Percentiles rank a stretch among this genome's conserved stretches.
Evolutionary conservation across 139 green algal species (phyloP).

Genomic region (Picochlorum sp.): DNA sequence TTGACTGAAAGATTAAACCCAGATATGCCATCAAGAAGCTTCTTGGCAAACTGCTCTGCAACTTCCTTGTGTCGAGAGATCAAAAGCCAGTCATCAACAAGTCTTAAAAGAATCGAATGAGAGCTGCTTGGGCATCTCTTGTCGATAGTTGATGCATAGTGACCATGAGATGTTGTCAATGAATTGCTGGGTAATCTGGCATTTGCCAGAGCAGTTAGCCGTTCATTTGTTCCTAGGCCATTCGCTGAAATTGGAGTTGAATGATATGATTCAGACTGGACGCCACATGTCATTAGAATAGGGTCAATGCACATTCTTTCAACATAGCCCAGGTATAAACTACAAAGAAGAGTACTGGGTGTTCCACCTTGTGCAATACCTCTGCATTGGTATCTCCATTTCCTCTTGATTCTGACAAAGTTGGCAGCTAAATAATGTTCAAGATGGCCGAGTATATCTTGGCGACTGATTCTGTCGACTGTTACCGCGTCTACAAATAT

Average conservation of each 20-base stretch:
- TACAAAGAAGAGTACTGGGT: slow-evolving; percentile 76
- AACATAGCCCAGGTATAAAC: slow-evolving; percentile 77
- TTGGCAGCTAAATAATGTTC: slow-evolving; percentile 57
- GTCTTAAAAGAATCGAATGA: slow-evolving; percentile 51
- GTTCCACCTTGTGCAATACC: slow-evolving; percentile 77
- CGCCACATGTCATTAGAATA: slow-evolving; percentile 28
- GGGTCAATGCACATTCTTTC: slow-evolving; percentile 49
- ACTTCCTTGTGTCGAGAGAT: slow-evolving; percentile 47
- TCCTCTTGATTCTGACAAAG: slow-evolving; percentile 48
- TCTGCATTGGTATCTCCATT: slow-evolving; percentile 53
- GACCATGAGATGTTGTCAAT: too few species aligned
- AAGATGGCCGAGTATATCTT: slow-evolving; percentile 36
- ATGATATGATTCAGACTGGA: too few species aligned
- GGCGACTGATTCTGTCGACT: slow-evolving; percentile 20
- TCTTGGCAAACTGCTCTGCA: slow-evolving; percentile 35
- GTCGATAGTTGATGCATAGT: too few species aligned
- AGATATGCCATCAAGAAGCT: slow-evolving; percentile 52
- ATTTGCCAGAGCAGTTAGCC: too few species aligned
- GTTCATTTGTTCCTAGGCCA: too few species aligned
- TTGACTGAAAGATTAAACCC: slow-evolving; percentile 65
- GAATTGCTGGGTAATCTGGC: too few species aligned
- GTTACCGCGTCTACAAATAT: slow-evolving; percentile 24
- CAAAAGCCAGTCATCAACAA: slow-evolving; percentile 83
- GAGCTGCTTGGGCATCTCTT: background rate
- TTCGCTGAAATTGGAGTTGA: slow-evolving; percentile 15